phyloP scores from a whole-genome alignment of 73 alveolate species.

The Durusdinium trenchii region DNA sequence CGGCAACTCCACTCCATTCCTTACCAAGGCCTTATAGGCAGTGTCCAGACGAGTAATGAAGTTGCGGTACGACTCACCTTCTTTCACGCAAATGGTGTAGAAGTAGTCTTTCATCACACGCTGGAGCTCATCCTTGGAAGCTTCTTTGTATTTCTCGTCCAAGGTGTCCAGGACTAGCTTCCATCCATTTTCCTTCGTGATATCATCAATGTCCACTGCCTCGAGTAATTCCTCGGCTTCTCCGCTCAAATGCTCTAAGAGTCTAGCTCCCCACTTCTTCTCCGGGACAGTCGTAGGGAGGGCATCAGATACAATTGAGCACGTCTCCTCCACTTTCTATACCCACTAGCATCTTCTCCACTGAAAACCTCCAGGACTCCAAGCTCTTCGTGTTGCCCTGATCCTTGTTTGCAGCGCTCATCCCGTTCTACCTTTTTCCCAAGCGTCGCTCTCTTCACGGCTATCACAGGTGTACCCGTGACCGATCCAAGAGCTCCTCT shows the following conservation, averaged over 20 bases:
- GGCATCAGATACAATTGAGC: background rate
- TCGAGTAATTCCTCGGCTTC: conserved; percentile 3
- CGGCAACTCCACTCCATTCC: background rate
- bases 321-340: background rate
- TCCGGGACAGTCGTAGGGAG: conserved; percentile 1
- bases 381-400: no score
- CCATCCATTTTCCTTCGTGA: background rate
- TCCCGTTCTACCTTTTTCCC: no score
- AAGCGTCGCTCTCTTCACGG: no score
- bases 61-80: conserved; percentile 14
- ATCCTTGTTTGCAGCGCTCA: no score
- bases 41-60: background rate
- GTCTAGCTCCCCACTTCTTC: conserved; percentile 31
- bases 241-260: background rate
- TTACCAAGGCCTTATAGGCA: background rate
- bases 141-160: conserved; percentile 16
- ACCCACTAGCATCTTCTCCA: background rate
- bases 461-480: no score
- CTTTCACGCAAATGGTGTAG: background rate
- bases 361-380: background rate
- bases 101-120: background rate
- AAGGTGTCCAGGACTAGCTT: background rate
- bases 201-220: background rate
- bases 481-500: no score
- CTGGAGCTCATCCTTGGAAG: background rate